Evolutionary conservation across 1,284 basidiomycete genomes (phyloP), one percentile per base, ranked within the genome.

Genomic region (Apiotrichum veenhuisii): DNA sequence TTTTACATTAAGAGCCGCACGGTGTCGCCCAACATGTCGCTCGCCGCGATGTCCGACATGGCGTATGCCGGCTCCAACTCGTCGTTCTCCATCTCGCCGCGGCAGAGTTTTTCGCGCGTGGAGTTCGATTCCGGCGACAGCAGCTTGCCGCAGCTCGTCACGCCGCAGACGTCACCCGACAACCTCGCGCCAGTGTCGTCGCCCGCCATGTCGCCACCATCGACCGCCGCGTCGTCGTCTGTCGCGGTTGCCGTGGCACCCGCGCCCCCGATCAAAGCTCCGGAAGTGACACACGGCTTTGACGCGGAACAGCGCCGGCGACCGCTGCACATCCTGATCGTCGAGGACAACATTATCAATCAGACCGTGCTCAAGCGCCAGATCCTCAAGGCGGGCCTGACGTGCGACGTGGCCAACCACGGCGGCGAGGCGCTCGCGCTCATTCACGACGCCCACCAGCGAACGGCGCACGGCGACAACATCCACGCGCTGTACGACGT

Each of bases 261-360:
- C n/a, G n/a, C n/a, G n/a, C n/a, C n/a, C n/a, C n/a, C n/a, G n/a
- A n/a, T n/a, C n/a, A n/a, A n/a, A n/a, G n/a, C n/a, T n/a, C n/a
- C n/a, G n/a, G n/a, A n/a, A n/a, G n/a, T n/a, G n/a, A n/a, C n/a
- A n/a, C n/a, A n/a, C n/a, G n/a, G n/a, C n/a, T n/a, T n/a, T n/a
- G n/a, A n/a, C n/a, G n/a, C n/a, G n/a, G n/a, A n/a, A n/a, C n/a
- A 30, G 30, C 30, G 12, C 30, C 40, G 40, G 8, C 20, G 40
- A 41, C 20, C 44, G 23, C 46, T 52, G 23, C 60, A 59, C 40
- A 49, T 64, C 18, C 57, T 68, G 15, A 57, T 66, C 12, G 63
- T 68, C 23, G 66, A 65, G 50, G 77, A 78, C 58, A 77, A 77
- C 51, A 54, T 71, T n/a, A 75, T 78, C 65, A 76, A 75, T 46